phyloP scores from a whole-genome alignment of 352 stramenopile species.

The Phytophthora pluvialis region DNA sequence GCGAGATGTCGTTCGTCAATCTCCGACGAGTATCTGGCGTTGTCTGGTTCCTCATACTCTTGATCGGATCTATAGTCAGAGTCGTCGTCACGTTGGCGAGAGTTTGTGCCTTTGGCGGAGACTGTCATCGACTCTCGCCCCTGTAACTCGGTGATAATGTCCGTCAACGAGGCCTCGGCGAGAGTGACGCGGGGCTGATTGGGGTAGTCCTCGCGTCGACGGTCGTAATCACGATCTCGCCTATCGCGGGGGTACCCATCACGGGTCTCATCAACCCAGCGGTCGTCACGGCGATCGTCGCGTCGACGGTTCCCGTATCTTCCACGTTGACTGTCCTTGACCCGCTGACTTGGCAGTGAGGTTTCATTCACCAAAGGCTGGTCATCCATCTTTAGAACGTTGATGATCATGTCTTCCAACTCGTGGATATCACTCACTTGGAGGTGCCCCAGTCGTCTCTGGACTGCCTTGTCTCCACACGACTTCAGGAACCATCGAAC shows the following conservation, averaged over 20 bases:
- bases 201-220: background rate
- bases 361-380: background rate
- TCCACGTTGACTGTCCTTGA: too few relatives aligned
- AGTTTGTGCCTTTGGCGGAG: too few relatives aligned
- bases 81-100: background rate
- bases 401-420: background rate
- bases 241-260: background rate
- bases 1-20: background rate
- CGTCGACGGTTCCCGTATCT: background rate
- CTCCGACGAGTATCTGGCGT: background rate
- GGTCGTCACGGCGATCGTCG: background rate
- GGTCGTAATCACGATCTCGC: background rate
- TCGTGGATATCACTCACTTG: constrained; percentile 2
- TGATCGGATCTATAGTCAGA: background rate
- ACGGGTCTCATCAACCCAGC: background rate
- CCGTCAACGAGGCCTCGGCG: background rate
- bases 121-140: background rate
- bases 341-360: too few relatives aligned
- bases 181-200: background rate
- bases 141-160: background rate
- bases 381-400: background rate
- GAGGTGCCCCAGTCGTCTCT: background rate
- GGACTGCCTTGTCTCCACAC: background rate
- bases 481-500: background rate
- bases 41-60: background rate